These are phyloP conservation scores for Chaetomium fimeti DNA, from an alignment of 495 filamentous ascomycete genomes.

Conservation along the genomic window DNA sequence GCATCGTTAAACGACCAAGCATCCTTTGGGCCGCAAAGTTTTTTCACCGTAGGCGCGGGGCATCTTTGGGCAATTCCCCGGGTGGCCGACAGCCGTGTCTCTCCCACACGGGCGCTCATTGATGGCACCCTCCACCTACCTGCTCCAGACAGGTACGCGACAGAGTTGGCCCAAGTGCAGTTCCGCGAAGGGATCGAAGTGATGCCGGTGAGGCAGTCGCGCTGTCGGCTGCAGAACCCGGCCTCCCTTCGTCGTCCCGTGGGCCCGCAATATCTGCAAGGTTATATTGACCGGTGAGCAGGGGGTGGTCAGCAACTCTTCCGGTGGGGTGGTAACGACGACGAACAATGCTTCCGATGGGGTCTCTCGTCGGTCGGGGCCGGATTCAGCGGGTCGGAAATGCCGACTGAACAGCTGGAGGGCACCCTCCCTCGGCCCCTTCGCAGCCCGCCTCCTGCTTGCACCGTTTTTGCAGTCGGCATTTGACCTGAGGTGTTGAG, in stretches of 20 bases:
- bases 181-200: neutral
- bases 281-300: slow-evolving; percentile 26
- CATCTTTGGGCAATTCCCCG: too few relatives aligned
- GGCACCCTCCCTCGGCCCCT: neutral
- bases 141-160: too few relatives aligned
- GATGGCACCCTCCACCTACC: too few relatives aligned
- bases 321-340: slow-evolving; percentile 4
- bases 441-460: neutral
- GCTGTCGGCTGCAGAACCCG: slow-evolving; percentile 5
- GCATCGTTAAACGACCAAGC: too few relatives aligned
- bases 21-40: too few relatives aligned
- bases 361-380: neutral
- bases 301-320: slow-evolving; percentile 9
- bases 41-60: too few relatives aligned
- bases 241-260: neutral
- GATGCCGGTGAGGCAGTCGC: neutral
- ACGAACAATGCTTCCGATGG: neutral
- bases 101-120: too few relatives aligned
- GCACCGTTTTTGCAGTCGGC: too few relatives aligned
- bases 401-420: neutral
- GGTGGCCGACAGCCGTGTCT: too few relatives aligned
- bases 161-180: neutral
- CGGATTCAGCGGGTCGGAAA: neutral
- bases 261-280: slow-evolving; percentile 16
- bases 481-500: too few relatives aligned